phyloP scores from a whole-genome alignment of 2,329 filamentous ascomycete genomes.

The Neonectria hederae region DNA sequence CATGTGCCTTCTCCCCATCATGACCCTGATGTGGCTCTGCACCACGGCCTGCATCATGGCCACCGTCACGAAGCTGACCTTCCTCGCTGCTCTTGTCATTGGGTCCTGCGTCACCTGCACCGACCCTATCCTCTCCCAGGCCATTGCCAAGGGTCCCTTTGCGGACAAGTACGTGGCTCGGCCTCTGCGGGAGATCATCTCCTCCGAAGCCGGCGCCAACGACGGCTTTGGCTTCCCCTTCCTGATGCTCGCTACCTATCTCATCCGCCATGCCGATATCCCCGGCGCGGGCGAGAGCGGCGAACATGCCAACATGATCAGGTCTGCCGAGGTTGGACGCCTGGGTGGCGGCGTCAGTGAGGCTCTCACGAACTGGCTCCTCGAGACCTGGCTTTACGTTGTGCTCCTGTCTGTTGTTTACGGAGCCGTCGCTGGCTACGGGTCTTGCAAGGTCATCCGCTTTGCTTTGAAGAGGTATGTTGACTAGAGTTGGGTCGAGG shows the following conservation, averaged over 20 bases:
- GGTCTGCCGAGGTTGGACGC: conserved; percentile 55
- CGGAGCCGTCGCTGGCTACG: conserved; percentile 61
- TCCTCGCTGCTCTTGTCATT: conserved; percentile 65
- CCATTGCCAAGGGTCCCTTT: conserved; percentile 68
- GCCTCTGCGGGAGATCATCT: conserved; percentile 68
- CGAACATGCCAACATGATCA: background rate
- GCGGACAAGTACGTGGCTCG: conserved; percentile 69
- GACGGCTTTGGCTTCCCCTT: conserved; percentile 72
- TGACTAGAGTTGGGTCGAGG: background rate
- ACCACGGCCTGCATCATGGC: conserved; percentile 65
- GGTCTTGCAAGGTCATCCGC: conserved; percentile 57
- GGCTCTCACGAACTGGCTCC: conserved; percentile 65
- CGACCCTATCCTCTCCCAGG: conserved; percentile 70
- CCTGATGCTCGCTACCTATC: conserved; percentile 65
- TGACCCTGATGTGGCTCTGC: conserved; percentile 70
- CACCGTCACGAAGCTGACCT: conserved; percentile 63
- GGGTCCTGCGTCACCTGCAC: conserved; percentile 70
- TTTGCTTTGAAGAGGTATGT: conserved; percentile 49
- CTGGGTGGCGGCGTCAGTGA: conserved; percentile 61
- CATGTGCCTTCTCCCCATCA: conserved; percentile 66
- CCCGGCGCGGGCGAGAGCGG: conserved; percentile 22
- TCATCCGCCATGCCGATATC: conserved; percentile 63
- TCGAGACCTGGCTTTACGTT: conserved; percentile 69
- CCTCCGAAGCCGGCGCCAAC: conserved; percentile 68
- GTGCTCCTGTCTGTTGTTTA: conserved; percentile 63